These are phyloP conservation scores for Lachnellula cervina DNA, from an alignment of 2,329 filamentous ascomycete species.

Conservation along the genomic window DNA sequence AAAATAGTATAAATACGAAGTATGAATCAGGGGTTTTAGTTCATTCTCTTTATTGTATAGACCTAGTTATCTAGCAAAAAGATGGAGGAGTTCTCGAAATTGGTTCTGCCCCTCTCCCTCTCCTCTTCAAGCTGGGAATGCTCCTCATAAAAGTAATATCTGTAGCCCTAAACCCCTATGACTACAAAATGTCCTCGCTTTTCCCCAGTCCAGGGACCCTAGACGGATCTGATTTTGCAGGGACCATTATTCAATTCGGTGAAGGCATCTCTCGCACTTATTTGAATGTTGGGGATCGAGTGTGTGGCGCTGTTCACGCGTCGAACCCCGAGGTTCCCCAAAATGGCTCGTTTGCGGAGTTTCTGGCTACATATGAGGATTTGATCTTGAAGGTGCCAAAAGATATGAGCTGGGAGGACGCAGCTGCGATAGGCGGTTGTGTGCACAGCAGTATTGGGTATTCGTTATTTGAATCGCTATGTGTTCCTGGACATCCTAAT, in stretches of 20 bases:
- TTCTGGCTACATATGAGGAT: constrained; percentile 32
- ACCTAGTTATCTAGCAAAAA: too few species aligned
- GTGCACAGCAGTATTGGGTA: constrained; percentile 13
- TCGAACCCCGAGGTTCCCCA: not conserved
- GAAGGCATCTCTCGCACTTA: not conserved
- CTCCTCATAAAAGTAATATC: constrained; percentile 17
- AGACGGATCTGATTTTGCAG: constrained; percentile 34
- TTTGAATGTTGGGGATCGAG: constrained; percentile 16
- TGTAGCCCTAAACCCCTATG: constrained; percentile 35
- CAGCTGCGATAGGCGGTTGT: constrained; percentile 10
- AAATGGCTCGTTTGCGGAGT: constrained; percentile 40
- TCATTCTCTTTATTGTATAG: too few species aligned
- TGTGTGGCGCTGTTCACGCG: constrained; percentile 1
- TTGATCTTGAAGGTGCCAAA: constrained; percentile 36
- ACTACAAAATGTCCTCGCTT: constrained; percentile 33
- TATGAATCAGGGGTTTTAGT: too few species aligned
- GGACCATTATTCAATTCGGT: constrained; percentile 30
- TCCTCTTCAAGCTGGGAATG: not conserved
- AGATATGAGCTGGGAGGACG: constrained; percentile 24
- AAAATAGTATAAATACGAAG: too few species aligned
- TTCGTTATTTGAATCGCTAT: constrained; percentile 16
- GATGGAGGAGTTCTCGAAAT: too few species aligned
- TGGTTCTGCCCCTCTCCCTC: too few species aligned
- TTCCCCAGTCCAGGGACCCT: constrained; percentile 28
- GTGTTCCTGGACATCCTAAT: constrained; percentile 6